Evolutionary conservation across 257 asterid genomes (phyloP).

Genomic region (Datura wrightii): DNA sequence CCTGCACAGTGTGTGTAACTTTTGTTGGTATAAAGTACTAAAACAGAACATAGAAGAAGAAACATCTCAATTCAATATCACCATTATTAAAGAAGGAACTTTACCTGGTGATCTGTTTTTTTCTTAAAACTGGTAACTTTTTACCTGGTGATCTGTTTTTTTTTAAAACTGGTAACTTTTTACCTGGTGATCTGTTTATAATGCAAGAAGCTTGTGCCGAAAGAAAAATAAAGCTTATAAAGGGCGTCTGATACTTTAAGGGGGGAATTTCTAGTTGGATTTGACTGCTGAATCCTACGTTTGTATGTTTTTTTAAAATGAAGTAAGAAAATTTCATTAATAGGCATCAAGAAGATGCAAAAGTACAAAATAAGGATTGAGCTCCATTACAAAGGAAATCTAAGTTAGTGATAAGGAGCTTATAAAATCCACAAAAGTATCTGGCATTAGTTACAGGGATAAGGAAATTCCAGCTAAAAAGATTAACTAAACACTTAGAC

Average conservation of each 20-base stretch:
- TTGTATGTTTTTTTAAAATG: too few relatives aligned
- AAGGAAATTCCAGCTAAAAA: too few relatives aligned
- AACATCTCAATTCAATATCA: neutral
- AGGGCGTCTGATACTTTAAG: neutral
- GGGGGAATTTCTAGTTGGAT: conserved; percentile 7
- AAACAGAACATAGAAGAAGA: conserved; percentile 13
- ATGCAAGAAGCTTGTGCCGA: neutral
- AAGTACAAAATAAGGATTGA: too few relatives aligned
- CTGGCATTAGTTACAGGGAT: too few relatives aligned
- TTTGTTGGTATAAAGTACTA: conserved; percentile 9
- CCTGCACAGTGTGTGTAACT: conserved; percentile 58
- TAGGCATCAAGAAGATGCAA: too few relatives aligned
- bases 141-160: neutral
- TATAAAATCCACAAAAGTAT: too few relatives aligned
- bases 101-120: neutral
- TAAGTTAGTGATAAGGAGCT: too few relatives aligned
- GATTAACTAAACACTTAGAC: too few relatives aligned
- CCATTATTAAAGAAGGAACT: neutral
- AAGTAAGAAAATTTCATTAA: too few relatives aligned
- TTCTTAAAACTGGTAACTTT: neutral
- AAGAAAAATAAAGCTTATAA: neutral
- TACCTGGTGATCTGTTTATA: conserved; percentile 8
- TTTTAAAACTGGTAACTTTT: neutral
- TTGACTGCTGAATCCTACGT: neutral
- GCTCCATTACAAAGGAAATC: too few relatives aligned